These are phyloP conservation scores for Lanmaoa pseudosensibilis DNA, from an alignment of 768 basidiomycete genomes.

Conservation along the genomic window DNA sequence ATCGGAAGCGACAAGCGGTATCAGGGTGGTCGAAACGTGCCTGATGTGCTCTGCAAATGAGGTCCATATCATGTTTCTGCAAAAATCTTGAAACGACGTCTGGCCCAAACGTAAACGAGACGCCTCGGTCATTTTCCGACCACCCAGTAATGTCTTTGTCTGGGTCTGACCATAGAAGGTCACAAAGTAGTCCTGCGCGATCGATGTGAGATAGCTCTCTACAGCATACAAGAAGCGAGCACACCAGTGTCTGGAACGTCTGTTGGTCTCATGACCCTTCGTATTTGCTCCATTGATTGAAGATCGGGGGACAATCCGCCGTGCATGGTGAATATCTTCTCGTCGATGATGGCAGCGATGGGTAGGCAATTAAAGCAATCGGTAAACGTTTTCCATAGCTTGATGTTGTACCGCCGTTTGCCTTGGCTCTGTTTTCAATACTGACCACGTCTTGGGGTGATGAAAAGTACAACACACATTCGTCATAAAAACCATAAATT, in stretches of 20 bases:
- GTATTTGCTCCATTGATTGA: conserved; percentile 99
- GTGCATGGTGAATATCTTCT: conserved; percentile 99
- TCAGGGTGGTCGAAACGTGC: conserved; percentile 42
- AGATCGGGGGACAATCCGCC: conserved; percentile 96
- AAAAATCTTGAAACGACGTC: conserved; percentile 98
- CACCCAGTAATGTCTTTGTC: conserved; percentile 99
- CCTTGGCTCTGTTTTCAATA: conserved; percentile 49
- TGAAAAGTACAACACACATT: conserved; percentile 64
- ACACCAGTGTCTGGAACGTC: conserved; percentile 97
- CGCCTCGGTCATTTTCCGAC: conserved; percentile 99
- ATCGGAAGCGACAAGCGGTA: conserved; percentile 1
- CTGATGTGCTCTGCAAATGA: conserved; percentile 98
- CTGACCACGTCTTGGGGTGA: background rate
- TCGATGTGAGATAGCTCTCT: conserved; percentile 5
- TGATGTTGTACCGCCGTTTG: conserved; percentile 99
- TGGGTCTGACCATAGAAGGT: conserved; percentile 98
- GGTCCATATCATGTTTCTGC: conserved; percentile 99
- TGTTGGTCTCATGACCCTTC: conserved; percentile 97
- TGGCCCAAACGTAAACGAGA: conserved; percentile 98
- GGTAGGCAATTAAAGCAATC: conserved; percentile 99
- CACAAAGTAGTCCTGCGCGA: conserved; percentile 80
- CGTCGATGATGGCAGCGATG: conserved; percentile 99
- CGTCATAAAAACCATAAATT: conserved; percentile 99
- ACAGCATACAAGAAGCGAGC: conserved; percentile 14
- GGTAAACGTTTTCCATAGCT: conserved; percentile 99